Conservation (phyloP, 169 alveolate genomes). For the Plasmodium adleri region DNA sequence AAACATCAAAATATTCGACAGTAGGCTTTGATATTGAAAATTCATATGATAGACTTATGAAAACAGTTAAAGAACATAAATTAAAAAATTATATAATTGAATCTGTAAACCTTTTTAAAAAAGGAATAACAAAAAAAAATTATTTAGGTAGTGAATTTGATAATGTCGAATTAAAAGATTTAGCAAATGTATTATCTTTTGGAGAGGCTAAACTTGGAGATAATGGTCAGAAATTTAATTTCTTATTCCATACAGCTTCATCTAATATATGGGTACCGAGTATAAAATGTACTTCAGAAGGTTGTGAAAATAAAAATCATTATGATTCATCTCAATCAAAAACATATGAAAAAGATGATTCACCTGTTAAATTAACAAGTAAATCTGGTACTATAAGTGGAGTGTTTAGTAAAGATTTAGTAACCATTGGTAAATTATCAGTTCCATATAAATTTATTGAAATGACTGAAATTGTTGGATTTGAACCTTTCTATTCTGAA, state of each 20-base stretch:
- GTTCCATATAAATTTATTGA: constrained; percentile 73
- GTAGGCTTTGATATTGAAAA: constrained; percentile 20
- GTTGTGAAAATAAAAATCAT: constrained; percentile 79
- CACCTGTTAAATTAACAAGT: constrained; percentile 76
- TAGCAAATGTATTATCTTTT: constrained; percentile 13
- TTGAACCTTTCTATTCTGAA: constrained; percentile 47
- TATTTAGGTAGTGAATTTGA: constrained; percentile 30
- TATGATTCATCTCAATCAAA: constrained; percentile 79
- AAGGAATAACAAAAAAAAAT: constrained; percentile 8
- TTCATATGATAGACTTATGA: constrained; percentile 29
- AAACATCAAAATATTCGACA: constrained; percentile 21
- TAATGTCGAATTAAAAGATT: constrained; percentile 37
- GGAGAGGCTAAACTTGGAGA: constrained; percentile 55
- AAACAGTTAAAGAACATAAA: constrained; percentile 7
- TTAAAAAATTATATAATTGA: constrained; percentile 21
- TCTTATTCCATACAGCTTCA: constrained; percentile 84
- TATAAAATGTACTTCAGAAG: constrained; percentile 63
- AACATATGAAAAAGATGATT: constrained; percentile 81
- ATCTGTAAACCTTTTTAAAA: constrained; percentile 11
- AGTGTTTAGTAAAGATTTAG: constrained; percentile 79
- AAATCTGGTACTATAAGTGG: constrained; percentile 86
- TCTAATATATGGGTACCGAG: constrained; percentile 87
- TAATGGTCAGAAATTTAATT: constrained; percentile 20
- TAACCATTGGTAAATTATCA: constrained; percentile 65
- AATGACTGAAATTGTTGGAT: constrained; percentile 35